Base-by-base conservation (phyloP, 2,329 filamentous ascomycete species). In the Cercospora canescens region DNA sequence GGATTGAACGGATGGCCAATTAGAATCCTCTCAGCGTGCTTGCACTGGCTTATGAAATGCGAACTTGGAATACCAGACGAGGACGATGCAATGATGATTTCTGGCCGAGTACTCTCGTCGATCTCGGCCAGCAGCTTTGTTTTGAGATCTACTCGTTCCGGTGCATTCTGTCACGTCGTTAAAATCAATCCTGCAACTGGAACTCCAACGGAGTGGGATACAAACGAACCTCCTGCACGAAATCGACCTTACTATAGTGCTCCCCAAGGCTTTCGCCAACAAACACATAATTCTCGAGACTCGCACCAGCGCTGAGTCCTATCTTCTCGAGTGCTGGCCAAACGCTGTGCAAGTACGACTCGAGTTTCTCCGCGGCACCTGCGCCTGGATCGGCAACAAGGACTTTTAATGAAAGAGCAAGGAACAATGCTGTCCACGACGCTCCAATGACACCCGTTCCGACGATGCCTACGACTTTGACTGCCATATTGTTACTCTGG, bases 1-100 rank as follows among this genome's bases (percentile, higher is more conserved):
- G 82, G 82, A 68, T 84, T 83, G 74, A 83, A 83, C 0, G 82
- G 82, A 69, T 84, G 82, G 4, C 80, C 81, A 26, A 84, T 77
- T 0, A 81, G 69, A 41, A 80, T 74, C 16, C 80, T 75, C 21
- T 69, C 71, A 0, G 74, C 68, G 9, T 59, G 39, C n/a, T 61
- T 54, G 57, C 74, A 73, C n/a, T 69, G 65, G 1, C 59, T 37
- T 26, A 65, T 62, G 54, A 69, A 67, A 37, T 65, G 50, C 12
- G 50, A 62, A 12, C 48, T 52, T 4, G 62, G 65, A 35, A 67
- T 62, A 2, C 65, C 62, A 14, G 57, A 62, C 18, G 65, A 67
- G 4, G 65, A 67, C 16, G 62, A 65, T 1, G 80, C 79, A 48
- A 83, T 80, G 59, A 81, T 75, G 1, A 77, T 75, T 77, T 70